phyloP scores from a whole-genome alignment of 306 rosid species.

The Amphicarpaea edgeworthii region DNA sequence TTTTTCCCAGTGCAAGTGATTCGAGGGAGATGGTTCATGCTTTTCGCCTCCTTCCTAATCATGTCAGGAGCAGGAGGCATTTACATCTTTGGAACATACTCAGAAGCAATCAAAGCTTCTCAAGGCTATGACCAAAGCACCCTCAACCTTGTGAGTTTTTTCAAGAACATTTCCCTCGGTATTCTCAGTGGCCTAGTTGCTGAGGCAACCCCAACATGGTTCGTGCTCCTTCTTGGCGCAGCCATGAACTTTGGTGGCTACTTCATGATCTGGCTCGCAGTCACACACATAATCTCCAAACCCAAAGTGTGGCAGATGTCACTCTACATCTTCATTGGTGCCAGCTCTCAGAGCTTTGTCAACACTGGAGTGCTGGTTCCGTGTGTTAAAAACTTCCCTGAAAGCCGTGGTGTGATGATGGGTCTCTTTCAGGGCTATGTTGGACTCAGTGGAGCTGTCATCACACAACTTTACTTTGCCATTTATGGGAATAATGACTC shows the following conservation, averaged over 20 bases:
- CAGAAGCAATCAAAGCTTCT: background rate
- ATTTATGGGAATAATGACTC: conserved; percentile 57
- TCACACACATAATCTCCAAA: background rate
- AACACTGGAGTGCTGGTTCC: conserved; percentile 60
- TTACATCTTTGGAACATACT: background rate
- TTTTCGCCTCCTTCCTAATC: background rate
- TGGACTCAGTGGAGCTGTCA: conserved; percentile 66
- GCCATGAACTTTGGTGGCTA: background rate
- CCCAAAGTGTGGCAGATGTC: background rate
- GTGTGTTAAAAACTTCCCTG: conserved; percentile 58
- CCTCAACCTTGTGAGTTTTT: background rate
- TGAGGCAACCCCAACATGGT: no score
- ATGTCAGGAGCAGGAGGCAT: background rate
- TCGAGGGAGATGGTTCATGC: background rate
- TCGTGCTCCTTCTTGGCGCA: background rate
- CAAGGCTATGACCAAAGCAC: conserved; percentile 22
- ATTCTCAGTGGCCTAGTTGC: no score
- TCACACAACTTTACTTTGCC: conserved; percentile 59
- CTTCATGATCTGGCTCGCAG: conserved; percentile 3
- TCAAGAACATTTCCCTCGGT: conserved; percentile 1
- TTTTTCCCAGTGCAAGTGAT: no score
- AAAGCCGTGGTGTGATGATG: conserved; percentile 58
- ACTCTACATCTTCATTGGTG: background rate
- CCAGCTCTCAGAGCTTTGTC: background rate
- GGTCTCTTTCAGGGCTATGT: conserved; percentile 64